Evolutionary conservation across 768 basidiomycete genomes (phyloP), one percentile per base, ranked within the genome.

Genomic region (Macrocybe gigantea): DNA sequence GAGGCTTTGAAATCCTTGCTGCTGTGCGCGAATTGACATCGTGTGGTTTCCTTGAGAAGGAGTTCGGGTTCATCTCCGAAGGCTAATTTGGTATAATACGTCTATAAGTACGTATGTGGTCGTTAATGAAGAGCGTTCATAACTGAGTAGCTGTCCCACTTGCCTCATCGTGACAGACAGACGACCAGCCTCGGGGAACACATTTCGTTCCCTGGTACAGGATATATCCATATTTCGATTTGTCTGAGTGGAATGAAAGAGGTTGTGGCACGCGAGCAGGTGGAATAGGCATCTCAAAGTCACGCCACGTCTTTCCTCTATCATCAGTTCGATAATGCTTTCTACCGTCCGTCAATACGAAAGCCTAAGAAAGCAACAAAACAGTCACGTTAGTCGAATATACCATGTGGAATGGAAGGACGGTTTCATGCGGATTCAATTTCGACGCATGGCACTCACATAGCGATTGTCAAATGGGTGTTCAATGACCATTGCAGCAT

Each of bases 1-100:
- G 82, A 77, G 53, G 87, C 83, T 60, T 84, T 83, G 72, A 95
- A 92, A 48, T 89, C 84, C 44, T 75, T 75, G 60, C 83, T 85
- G 57, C 88, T 85, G 60, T 95, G 88, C 0, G 93, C 95, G 58
- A 94, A 99, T 55, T 87, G 79, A 64, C 96, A 99, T 5, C 79
- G 72, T 0, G 83, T 72, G 0, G 86, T 88, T 53, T 93, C 85
- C 1, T 66, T 57, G 10, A 94, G 71, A 22, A 99, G 77, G 2
- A 72, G 60, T 45, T 77, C 60, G 0, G 84, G 69, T 0, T 72
- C 60, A 44, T 82, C 76, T 15, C 75, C 66, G 69, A 99, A 98
- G 0, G 82, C 86, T 44, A 93, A 82, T 53, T 74, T 83, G 12
- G 95, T 96, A 67, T 91, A 91, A 61, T 79, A 97, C 2, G 94